Base-by-base conservation (phyloP, 2,329 filamentous ascomycete genomes). In the Penicillium sp. region DNA sequence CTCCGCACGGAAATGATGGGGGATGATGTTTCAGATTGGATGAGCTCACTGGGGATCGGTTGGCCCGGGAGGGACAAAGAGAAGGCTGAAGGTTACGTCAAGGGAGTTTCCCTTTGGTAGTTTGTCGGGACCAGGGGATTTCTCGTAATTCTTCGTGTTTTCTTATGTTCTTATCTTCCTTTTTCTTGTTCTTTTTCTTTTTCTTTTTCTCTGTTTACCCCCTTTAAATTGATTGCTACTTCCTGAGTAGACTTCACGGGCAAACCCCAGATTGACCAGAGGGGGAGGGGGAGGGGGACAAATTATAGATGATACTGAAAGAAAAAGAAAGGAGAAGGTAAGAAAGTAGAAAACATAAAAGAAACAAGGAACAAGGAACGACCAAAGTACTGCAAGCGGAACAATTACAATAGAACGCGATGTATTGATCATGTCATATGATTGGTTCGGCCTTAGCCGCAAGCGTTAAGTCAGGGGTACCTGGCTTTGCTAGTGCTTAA, bases 11-110 rank as follows among this genome's bases (percentile, higher is more conserved):
- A 64, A 58, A 54, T 58, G 49, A 56, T 63, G 56, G 49, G 60
- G 47, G 51, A 25, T 20, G 15, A 52, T 57, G 63, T 66, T 66
- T 66, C 63, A 64, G 56, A 65, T 66, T 65, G 63, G 57, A 53
- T 51, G 60, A 57, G 47, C 51, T 45, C 37, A 25, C 44, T 27
- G 27, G 48, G 48, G 47, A 51, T 57, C 49, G 58, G 63, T 63
- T 63, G 63, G 63, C 58, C 58, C 51, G 35, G 58, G 59, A 55
- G 33, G 37, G 44, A 60, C 55, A 54, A 54, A 45, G 45, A 50
- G 51, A 14, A 41, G 48, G 45, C n/a, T n/a, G n/a, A n/a, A 51
- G 42, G 54, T 60, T 55, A 63, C 53, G 56, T 59, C 54, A 50
- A 62, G 55, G 37, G 48, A 44, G 11, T 6, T 35, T 48, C 31